Evolutionary conservation across 2,329 filamentous ascomycete species (phyloP), one percentile per base, ranked within the genome.

Genomic region (Ophiostoma angusticollis): DNA sequence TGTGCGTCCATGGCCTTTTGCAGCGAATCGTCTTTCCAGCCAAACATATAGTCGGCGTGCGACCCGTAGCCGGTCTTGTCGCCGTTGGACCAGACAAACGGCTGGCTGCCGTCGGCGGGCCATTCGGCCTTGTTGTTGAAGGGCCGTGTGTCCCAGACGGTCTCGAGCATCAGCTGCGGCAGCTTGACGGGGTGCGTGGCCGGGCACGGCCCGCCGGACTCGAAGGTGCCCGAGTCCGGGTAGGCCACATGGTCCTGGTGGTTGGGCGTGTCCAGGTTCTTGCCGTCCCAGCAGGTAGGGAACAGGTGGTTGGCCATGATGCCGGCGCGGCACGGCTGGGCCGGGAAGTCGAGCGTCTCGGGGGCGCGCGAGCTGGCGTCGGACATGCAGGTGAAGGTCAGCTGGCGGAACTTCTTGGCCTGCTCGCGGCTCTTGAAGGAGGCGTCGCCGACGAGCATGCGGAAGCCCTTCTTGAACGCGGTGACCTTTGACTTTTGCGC

Each of bases 241-340:
- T 64, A 68, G 7, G 65, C 52, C 5, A 65, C 60, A 48, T 65
- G 62, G 41, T 57, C 55, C 39, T 57, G 44, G 55, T 72, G 67
- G 52, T 71, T 60, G 2, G 58, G 44, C 4, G 59, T 54, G 50
- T 72, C 67, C 35, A 66, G 48, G 47, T 70, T 59, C 32, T 58
- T 56, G 31, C 70, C 70, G 44, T 74, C 60, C 70, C 70, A 74
- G 58, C 70, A 74, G 9, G 56, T 61, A n/a, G 63, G 65, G 54
- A 67, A 65, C 8, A 39, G 4, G 36, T 39, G 36, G 36, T 39
- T 39, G 29, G 36, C 36, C 35, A 37, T 37, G 27, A 37, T 37
- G 25, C 35, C 35, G 16, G 53, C 54, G 9, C 52, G 52, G 49
- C 62, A 67, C 3, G 59, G 52, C 12, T 42, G 50, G 13, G 51